A percentile compares a stretch with the other conserved stretches of the same genome.
Conservation (phyloP, 176 grass and related monocot species). For the Ampelocalamus luodianensis region DNA sequence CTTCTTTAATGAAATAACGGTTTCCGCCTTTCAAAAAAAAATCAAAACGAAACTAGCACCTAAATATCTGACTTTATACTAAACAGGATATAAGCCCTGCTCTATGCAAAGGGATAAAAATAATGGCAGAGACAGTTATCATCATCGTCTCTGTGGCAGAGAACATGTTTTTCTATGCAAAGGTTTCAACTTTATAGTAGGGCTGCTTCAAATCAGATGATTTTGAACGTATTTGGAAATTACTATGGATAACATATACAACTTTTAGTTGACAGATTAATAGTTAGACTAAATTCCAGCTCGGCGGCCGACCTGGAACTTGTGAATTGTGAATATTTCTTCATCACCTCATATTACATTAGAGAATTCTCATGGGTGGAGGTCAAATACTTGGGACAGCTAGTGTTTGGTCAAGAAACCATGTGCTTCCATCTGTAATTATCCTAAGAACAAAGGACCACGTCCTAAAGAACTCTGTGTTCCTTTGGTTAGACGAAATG, state of each 20-base stretch:
- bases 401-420: conserved; percentile 18
- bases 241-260: neutral
- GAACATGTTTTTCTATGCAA: neutral
- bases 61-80: neutral
- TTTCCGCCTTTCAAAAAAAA: no score
- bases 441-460: conserved; percentile 1
- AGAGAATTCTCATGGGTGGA: neutral
- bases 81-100: neutral
- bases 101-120: neutral
- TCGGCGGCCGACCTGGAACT: neutral
- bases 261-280: neutral
- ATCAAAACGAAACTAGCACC: neutral
- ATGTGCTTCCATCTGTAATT: conserved; percentile 2
- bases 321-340: neutral
- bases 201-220: neutral
- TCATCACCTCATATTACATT: neutral
- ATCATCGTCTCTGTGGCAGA: neutral
- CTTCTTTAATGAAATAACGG: no score
- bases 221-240: neutral
- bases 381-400: neutral
- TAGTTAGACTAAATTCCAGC: neutral
- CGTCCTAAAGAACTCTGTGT: neutral
- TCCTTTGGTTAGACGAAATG: conserved; percentile 9
- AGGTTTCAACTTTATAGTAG: neutral
- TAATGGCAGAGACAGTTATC: neutral